These are phyloP conservation scores for Kluyveromyces sp. DNA, from an alignment of 1,139 yeast species.

Conservation along the genomic window DNA sequence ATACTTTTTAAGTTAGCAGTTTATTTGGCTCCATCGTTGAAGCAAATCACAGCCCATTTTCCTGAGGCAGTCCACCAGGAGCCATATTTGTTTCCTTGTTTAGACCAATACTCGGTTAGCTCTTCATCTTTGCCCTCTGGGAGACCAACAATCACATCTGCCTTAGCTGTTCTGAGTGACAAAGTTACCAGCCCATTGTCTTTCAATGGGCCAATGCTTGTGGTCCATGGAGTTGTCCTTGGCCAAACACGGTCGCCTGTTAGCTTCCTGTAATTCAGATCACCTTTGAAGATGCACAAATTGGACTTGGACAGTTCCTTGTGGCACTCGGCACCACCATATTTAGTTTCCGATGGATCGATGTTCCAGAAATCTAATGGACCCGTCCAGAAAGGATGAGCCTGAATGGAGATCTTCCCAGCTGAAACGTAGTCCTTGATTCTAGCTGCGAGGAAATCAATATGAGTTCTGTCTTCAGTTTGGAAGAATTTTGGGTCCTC, in stretches of 20 bases:
- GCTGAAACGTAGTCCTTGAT: conserved; percentile 42
- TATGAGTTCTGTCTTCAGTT: conserved; percentile 33
- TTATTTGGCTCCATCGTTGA: conserved; percentile 25
- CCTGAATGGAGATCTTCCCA: conserved; percentile 51
- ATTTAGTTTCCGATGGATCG: conserved; percentile 43
- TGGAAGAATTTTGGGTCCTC: conserved; percentile 46
- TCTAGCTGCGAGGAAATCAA: conserved; percentile 42
- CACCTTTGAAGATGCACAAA: conserved; percentile 86
- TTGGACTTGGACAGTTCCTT: conserved; percentile 49
- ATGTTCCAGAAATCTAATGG: conserved; percentile 67
- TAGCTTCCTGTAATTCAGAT: conserved; percentile 86
- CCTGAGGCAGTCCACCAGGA: conserved; percentile 84
- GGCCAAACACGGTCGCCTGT: conserved; percentile 91
- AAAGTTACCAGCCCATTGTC: conserved; percentile 51
- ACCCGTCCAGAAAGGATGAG: conserved; percentile 83
- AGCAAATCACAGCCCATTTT: conserved; percentile 85
- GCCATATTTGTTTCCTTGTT: conserved; percentile 54
- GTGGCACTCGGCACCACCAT: conserved; percentile 52
- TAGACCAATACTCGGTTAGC: conserved; percentile 51
- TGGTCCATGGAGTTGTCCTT: conserved; percentile 62
- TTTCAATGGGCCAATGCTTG: conserved; percentile 67
- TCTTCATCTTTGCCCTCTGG: conserved; percentile 64
- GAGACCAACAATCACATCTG: conserved; percentile 92
- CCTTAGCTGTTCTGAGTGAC: conserved; percentile 87
- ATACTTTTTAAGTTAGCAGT: background rate